These are phyloP conservation scores for Suillus placidus DNA, from an alignment of 768 basidiomycete species.

Conservation along the genomic window DNA sequence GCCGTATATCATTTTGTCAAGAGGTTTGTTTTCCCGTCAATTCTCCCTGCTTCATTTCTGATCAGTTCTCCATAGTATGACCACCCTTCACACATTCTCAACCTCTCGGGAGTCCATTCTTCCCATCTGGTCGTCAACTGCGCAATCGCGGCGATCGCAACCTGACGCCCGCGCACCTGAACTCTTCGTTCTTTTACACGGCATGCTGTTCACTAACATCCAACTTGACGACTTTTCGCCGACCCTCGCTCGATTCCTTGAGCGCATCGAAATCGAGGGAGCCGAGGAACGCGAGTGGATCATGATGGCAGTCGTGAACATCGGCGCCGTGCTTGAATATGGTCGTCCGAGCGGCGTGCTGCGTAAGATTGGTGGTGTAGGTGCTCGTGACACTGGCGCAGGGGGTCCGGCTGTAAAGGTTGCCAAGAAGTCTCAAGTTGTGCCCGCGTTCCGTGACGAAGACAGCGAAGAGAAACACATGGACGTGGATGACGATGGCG, in stretches of 20 bases:
- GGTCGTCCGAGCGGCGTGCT: constrained; percentile 75
- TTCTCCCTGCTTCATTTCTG: constrained; percentile 5
- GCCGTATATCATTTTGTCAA: constrained; percentile 94
- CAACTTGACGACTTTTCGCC: constrained; percentile 89
- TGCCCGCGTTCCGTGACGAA: constrained; percentile 29
- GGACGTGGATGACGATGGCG: constrained; percentile 62
- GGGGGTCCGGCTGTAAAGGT: constrained; percentile 46
- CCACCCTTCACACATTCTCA: constrained; percentile 84
- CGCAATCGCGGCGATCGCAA: constrained; percentile 62
- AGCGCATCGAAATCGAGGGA: constrained; percentile 81
- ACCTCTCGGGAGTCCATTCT: constrained; percentile 90
- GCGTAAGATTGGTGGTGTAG: constrained; percentile 56
- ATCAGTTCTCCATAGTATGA: constrained; percentile 59
- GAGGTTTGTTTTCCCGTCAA: constrained; percentile 57
- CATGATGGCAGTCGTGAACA: constrained; percentile 91
- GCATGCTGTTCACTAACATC: constrained; percentile 96
- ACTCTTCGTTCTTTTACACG: constrained; percentile 90
- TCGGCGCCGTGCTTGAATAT: constrained; percentile 84
- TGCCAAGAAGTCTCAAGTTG: constrained; percentile 46
- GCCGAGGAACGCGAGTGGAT: constrained; percentile 90
- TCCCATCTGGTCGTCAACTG: constrained; percentile 79
- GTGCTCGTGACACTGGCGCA: constrained; percentile 40
- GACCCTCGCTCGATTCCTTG: constrained; percentile 82
- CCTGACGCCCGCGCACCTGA: constrained; percentile 77
- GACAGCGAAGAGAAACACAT: constrained; percentile 55